Evolutionary conservation across 1,139 yeast species (phyloP).

Genomic region (Nakaseomyces delphensis): DNA sequence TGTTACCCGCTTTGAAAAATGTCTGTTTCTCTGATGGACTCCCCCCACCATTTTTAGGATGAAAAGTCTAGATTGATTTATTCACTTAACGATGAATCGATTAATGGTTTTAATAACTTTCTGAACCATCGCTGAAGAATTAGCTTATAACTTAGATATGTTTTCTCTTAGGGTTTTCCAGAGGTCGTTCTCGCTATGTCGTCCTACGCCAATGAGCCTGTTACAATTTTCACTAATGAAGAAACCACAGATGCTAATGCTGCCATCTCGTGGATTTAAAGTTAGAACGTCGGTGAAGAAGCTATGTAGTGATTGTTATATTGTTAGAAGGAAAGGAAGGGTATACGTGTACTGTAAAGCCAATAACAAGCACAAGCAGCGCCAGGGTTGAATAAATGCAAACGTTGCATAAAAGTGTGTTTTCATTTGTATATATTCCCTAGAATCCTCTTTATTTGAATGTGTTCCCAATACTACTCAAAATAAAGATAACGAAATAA

Average conservation of each 20-base stretch:
- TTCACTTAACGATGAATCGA: too few relatives aligned
- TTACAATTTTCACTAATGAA: not conserved
- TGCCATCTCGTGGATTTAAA: slow-evolving; percentile 48
- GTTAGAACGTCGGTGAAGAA: slow-evolving; percentile 81
- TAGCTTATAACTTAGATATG: not conserved
- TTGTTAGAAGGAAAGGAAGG: slow-evolving; percentile 90
- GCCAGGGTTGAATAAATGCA: slow-evolving; percentile 58
- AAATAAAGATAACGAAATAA: not conserved
- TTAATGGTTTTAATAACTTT: too few relatives aligned
- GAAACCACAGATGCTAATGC: not conserved
- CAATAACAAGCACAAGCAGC: slow-evolving; percentile 91
- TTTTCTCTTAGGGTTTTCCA: not conserved
- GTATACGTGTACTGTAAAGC: slow-evolving; percentile 89
- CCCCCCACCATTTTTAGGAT: too few relatives aligned
- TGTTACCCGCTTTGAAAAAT: too few relatives aligned
- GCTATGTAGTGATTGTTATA: slow-evolving; percentile 82
- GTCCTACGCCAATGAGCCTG: not conserved
- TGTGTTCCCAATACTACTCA: slow-evolving; percentile 7
- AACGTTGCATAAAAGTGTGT: not conserved
- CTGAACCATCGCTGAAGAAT: too few relatives aligned
- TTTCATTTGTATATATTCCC: slow-evolving; percentile 1
- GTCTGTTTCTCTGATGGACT: too few relatives aligned
- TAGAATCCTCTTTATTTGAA: too few relatives aligned
- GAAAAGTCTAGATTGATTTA: too few relatives aligned
- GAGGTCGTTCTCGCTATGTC: not conserved